These are phyloP conservation scores for Kodamaea anthophila DNA, from an alignment of 1,139 yeast genomes.

Conservation along the genomic window DNA sequence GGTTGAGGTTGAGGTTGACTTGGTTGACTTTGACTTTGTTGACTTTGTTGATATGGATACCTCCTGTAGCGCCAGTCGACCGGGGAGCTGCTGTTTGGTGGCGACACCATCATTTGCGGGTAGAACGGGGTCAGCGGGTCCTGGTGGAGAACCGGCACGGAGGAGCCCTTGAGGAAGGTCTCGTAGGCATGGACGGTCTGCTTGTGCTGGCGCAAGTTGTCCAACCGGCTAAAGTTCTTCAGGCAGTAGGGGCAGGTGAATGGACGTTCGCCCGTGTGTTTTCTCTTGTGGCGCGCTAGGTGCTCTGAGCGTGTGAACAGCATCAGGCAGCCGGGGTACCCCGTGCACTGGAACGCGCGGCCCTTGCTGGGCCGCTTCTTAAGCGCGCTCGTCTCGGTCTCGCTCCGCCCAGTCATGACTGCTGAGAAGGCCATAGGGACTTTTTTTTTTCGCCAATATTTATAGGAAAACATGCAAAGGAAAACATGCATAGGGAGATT, in stretches of 20 bases:
- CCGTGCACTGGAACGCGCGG: slow-evolving; percentile 76
- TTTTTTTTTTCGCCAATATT: slow-evolving; percentile 3
- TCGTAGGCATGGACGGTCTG: slow-evolving; percentile 90
- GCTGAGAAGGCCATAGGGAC: slow-evolving; percentile 5
- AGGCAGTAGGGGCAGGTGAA: slow-evolving; percentile 81
- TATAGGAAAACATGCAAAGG: no score
- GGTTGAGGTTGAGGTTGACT: background rate
- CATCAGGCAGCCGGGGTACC: slow-evolving; percentile 84
- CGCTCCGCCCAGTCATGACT: slow-evolving; percentile 4
- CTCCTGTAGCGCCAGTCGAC: slow-evolving; percentile 7
- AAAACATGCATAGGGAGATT: no score
- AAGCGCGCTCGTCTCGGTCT: slow-evolving; percentile 1
- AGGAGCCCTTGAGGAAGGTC: slow-evolving; percentile 14
- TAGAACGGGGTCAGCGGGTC: slow-evolving; percentile 10
- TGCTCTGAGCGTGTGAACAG: slow-evolving; percentile 86
- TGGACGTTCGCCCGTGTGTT: slow-evolving; percentile 94
- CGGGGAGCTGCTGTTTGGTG: slow-evolving; percentile 18
- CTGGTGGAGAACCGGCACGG: slow-evolving; percentile 1
- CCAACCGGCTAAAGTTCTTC: slow-evolving; percentile 75
- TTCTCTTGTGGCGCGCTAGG: slow-evolving; percentile 84
- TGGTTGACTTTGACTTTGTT: background rate
- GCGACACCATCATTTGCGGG: slow-evolving; percentile 13
- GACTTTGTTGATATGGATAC: slow-evolving; percentile 1
- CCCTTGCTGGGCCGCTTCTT: slow-evolving; percentile 45
- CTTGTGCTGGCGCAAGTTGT: slow-evolving; percentile 85